Evolutionary conservation across 1,284 basidiomycete species (phyloP).

Genomic region (Agaricales sp.): DNA sequence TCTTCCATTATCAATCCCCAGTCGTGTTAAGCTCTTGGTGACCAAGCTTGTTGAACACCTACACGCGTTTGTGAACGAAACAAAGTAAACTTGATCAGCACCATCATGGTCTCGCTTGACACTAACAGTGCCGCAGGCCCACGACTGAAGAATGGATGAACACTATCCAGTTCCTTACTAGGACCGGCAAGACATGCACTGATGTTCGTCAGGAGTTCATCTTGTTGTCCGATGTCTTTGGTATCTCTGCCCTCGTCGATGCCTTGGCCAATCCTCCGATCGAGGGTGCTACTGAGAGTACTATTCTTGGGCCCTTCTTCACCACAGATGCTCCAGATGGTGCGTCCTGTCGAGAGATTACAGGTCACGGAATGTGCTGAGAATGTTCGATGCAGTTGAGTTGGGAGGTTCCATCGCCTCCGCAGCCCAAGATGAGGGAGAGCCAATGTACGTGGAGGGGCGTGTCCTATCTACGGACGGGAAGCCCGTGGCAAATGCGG

Average conservation of each 20-base stretch:
- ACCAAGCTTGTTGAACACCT: neutral
- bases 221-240: slow-evolving; percentile 70
- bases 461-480: slow-evolving; percentile 49
- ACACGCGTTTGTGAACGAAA: neutral
- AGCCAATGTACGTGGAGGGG: slow-evolving; percentile 75
- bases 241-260: slow-evolving; percentile 73
- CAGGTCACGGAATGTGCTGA: no score
- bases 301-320: slow-evolving; percentile 79
- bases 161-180: slow-evolving; percentile 68
- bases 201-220: slow-evolving; percentile 78
- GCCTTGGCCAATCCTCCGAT: slow-evolving; percentile 65
- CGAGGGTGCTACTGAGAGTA: slow-evolving; percentile 59
- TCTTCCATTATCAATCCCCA: no score
- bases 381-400: no score
- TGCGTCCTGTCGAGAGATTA: no score
- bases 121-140: neutral
- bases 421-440: slow-evolving; percentile 63
- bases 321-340: slow-evolving; percentile 71
- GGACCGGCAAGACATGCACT: slow-evolving; percentile 62
- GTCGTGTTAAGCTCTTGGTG: neutral
- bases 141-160: slow-evolving; percentile 83
- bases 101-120: no score
- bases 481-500: slow-evolving; percentile 51
- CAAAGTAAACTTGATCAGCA: slow-evolving; percentile 1
- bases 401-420: slow-evolving; percentile 61